Conservation (phyloP, 192 early-diverging fungal genomes). For the Phlyctochytrium planicorne region DNA sequence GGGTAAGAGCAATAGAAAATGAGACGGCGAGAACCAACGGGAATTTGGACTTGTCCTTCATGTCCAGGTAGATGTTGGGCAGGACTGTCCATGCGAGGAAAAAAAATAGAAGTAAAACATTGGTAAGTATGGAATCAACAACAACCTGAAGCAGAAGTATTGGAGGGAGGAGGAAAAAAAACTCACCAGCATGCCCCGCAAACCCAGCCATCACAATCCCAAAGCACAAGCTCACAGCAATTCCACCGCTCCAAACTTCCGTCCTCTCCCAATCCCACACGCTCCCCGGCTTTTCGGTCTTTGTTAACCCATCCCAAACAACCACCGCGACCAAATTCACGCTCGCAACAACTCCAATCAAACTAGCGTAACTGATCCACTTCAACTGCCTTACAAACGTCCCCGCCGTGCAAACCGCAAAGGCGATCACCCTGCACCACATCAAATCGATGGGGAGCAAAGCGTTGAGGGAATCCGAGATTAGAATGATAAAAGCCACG, state of each 20-base stretch:
- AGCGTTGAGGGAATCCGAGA: slow-evolving; percentile 41
- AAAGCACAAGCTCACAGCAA: neutral
- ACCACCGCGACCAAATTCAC: slow-evolving; percentile 52
- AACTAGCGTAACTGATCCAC: slow-evolving; percentile 54
- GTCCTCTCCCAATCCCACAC: slow-evolving; percentile 56
- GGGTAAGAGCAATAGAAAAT: slow-evolving; percentile 43
- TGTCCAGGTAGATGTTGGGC: slow-evolving; percentile 68
- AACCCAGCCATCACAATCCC: neutral
- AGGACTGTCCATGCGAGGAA: slow-evolving; percentile 54
- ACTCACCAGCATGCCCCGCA: neutral
- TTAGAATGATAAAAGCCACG: slow-evolving; percentile 48
- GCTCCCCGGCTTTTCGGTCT: slow-evolving; percentile 53
- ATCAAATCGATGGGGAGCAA: slow-evolving; percentile 26
- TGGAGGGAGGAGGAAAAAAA: neutral
- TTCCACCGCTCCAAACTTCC: slow-evolving; percentile 27
- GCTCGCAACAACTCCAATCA: slow-evolving; percentile 62
- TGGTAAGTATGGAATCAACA: too few species aligned
- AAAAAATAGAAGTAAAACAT: too few species aligned
- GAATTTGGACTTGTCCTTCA: slow-evolving; percentile 53
- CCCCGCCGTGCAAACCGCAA: slow-evolving; percentile 47
- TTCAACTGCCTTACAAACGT: slow-evolving; percentile 38
- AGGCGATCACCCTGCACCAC: slow-evolving; percentile 47
- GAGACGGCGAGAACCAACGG: slow-evolving; percentile 51
- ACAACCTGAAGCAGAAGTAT: too few species aligned
- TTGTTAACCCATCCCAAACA: slow-evolving; percentile 57